Evolutionary conservation across 1,284 basidiomycete species (phyloP).

Genomic region (Pterulicium gracile): DNA sequence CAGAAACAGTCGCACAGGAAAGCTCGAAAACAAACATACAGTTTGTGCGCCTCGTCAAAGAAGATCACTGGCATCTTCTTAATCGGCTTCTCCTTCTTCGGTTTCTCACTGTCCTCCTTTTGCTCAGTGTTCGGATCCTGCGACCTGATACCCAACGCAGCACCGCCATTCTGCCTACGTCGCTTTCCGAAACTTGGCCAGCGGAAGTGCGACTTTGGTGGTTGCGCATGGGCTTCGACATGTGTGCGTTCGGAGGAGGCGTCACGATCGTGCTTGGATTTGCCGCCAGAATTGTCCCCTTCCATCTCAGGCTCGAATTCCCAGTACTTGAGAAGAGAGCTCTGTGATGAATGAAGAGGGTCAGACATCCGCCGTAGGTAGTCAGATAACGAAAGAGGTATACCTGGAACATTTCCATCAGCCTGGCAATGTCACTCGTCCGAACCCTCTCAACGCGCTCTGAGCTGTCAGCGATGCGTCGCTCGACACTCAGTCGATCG

Average conservation of each 20-base stretch:
- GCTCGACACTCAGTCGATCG: conserved; percentile 61
- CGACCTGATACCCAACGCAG: no score
- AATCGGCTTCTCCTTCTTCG: conserved; percentile 19
- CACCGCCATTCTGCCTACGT: conserved; percentile 22
- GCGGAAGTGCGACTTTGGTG: conserved; percentile 14
- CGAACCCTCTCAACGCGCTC: conserved; percentile 35
- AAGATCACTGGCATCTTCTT: conserved; percentile 77
- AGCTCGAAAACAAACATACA: no score
- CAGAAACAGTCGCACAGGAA: background rate
- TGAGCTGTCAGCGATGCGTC: conserved; percentile 35
- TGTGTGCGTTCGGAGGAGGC: conserved; percentile 17
- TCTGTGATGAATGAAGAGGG: conserved; percentile 25
- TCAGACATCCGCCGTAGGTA: conserved; percentile 7
- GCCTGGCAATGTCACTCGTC: conserved; percentile 70
- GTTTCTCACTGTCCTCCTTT: conserved; percentile 16
- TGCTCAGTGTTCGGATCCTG: conserved; percentile 9
- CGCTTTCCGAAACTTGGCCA: conserved; percentile 18
- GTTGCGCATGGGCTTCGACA: conserved; percentile 13
- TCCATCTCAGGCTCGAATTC: conserved; percentile 43
- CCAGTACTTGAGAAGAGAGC: conserved; percentile 61
- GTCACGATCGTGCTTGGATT: conserved; percentile 15
- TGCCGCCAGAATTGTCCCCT: conserved; percentile 16
- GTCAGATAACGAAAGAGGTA: conserved; percentile 7
- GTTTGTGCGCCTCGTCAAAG: conserved; percentile 74
- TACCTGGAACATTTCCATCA: conserved; percentile 77